Base-by-base conservation (phyloP, 306 rosid genomes). In the Ceratonia siliqua region DNA sequence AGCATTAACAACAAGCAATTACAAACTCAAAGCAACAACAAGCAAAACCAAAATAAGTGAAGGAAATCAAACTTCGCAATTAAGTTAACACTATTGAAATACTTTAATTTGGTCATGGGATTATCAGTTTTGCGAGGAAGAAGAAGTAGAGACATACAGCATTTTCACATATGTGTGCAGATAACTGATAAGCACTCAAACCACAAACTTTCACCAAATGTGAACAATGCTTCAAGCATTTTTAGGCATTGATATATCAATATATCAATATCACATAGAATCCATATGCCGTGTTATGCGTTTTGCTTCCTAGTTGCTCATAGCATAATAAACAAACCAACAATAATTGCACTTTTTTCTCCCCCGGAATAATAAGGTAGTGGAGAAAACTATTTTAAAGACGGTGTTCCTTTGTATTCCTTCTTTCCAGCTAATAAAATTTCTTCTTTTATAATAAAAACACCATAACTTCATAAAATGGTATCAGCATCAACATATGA, bases 1-100 rank as follows among this genome's bases (percentile, higher is more conserved):
- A 25, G n/a, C 41, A 62, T 22, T 61, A 53, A 61, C 6, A 52
- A 73, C 52, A 73, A 66, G 57, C 35, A 45, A 73, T 55, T 20
- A 77, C 35, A 18, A 22, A 55, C 50, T 71, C 65, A 52, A 25
- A 42, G 55, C 53, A 65, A 35, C 42, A 72, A 32, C 18, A 54
- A 43, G 30, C 18, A 57, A 9, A 25, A 65, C 17, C 12, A 38
- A 2, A 39, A 62, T 22, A 38, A 38, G 18, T 4, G 1, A 61
- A 33, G 25, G 8, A 61, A 14, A 54, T 17, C 17, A 30, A 52
- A 63, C 18, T 62, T 18, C 32, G 8, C 18, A 17, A n/a, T n/a
- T 56, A 21, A 39, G 30, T 48, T 33, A 22, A 32, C 12, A n/a
- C 43, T 15, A 33, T 24, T 56, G 8, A 55, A 20, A 57, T 4